phyloP scores from a whole-genome alignment of 1,139 yeast genomes.

The Zygosaccharomyces sapae region DNA sequence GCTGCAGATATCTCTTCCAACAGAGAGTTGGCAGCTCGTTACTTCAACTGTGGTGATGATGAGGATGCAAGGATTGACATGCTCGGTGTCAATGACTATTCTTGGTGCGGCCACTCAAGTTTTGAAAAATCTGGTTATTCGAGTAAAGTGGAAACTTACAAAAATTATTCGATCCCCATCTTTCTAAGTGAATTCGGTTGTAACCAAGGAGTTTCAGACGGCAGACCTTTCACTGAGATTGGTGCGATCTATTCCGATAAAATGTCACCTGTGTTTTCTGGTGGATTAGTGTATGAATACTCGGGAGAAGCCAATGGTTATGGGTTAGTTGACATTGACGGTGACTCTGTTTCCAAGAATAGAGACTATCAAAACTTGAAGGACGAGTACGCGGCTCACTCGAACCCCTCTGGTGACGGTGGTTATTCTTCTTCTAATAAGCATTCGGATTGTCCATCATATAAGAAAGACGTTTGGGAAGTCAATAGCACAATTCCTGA shows the following conservation, averaged over 20 bases:
- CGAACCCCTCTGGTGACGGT: slow-evolving; percentile 70
- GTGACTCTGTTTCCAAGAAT: slow-evolving; percentile 43
- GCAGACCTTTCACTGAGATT: slow-evolving; percentile 64
- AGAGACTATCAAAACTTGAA: slow-evolving; percentile 56
- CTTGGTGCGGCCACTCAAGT: slow-evolving; percentile 85
- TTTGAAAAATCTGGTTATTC: slow-evolving; percentile 69
- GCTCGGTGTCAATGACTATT: slow-evolving; percentile 90
- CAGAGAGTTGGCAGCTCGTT: slow-evolving; percentile 69
- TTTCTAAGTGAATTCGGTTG: slow-evolving; percentile 95
- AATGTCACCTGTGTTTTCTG: slow-evolving; percentile 70
- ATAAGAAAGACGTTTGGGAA: slow-evolving; percentile 48
- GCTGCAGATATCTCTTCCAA: slow-evolving; percentile 77
- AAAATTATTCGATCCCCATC: slow-evolving; percentile 66
- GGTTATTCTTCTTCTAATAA: slow-evolving; percentile 52
- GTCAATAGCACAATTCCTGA: slow-evolving; percentile 62
- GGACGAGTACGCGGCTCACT: slow-evolving; percentile 44
- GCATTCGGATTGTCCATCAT: slow-evolving; percentile 64
- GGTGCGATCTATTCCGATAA: slow-evolving; percentile 55
- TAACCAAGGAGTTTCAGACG: slow-evolving; percentile 47
- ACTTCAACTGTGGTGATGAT: slow-evolving; percentile 77
- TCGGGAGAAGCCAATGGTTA: slow-evolving; percentile 62
- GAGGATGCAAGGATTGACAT: slow-evolving; percentile 63
- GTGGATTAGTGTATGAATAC: slow-evolving; percentile 77
- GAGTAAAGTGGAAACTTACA: slow-evolving; percentile 61
- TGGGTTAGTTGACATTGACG: slow-evolving; percentile 56